phyloP scores from a whole-genome alignment of 2,329 filamentous ascomycete species.

The Aureobasidium sp. region DNA sequence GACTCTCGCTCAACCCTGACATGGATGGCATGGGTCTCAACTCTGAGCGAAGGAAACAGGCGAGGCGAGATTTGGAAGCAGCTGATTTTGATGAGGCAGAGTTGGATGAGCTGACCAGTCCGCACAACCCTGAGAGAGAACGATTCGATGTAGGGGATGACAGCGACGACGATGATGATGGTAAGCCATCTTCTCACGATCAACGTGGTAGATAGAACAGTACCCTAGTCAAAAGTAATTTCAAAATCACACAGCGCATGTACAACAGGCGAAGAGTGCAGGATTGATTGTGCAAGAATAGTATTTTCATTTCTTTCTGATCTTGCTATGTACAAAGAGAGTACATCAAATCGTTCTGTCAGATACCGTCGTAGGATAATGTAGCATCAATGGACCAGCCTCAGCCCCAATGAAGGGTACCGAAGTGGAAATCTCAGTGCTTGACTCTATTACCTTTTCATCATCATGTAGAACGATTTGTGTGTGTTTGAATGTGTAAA shows the following conservation, averaged over 20 bases:
- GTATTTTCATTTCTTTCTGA: background rate
- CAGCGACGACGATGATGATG: conserved; percentile 9
- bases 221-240: background rate
- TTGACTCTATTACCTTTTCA: conserved; percentile 92
- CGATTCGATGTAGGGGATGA: conserved; percentile 18
- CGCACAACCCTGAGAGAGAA: conserved; percentile 24
- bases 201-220: background rate
- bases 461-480: conserved; percentile 71
- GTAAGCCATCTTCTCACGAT: background rate
- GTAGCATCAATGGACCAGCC: conserved; percentile 28
- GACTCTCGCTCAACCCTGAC: conserved; percentile 36
- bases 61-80: conserved; percentile 49
- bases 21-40: conserved; percentile 42
- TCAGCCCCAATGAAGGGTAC: conserved; percentile 41
- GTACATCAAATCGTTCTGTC: conserved; percentile 20
- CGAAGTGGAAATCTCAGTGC: conserved; percentile 62
- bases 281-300: background rate
- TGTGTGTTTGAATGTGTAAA: conserved; percentile 21
- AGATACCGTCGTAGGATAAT: conserved; percentile 31
- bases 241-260: background rate
- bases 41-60: conserved; percentile 29
- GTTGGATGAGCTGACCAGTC: conserved; percentile 46
- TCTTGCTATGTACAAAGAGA: background rate
- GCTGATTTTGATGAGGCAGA: conserved; percentile 57
- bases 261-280: background rate